Conservation (phyloP, 441 rosid species). For the Cnidoscolus chayamansa region DNA sequence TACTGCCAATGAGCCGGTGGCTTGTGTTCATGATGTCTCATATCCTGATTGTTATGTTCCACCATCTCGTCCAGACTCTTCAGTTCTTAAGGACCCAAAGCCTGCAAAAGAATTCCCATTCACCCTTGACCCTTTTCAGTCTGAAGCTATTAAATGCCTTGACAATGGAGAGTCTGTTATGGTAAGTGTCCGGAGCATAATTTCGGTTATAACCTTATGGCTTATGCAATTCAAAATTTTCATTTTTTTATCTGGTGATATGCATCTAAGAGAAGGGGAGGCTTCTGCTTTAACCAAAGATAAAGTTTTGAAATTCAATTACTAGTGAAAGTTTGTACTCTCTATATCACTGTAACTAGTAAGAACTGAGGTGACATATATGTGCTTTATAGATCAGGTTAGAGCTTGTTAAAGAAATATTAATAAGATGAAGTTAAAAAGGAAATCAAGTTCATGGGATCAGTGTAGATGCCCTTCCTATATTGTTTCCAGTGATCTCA, state of each 20-base stretch:
- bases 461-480: not conserved
- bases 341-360: not conserved
- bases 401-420: not conserved
- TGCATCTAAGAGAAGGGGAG: not conserved
- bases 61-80: conserved; percentile 24
- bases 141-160: conserved; percentile 91
- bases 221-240: not conserved
- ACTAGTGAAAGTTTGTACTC: not conserved
- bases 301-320: not conserved
- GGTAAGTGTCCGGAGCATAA: conserved; percentile 39
- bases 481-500: not conserved
- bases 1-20: conserved; percentile 37
- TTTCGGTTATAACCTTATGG: not conserved
- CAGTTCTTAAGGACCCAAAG: conserved; percentile 27
- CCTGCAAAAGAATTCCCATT: conserved; percentile 93
- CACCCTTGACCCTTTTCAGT: conserved; percentile 89
- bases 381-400: not conserved
- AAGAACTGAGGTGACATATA: not conserved
- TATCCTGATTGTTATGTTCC: conserved; percentile 68
- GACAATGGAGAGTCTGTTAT: conserved; percentile 81
- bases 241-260: not conserved
- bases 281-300: not conserved
- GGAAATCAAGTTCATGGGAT: not conserved
- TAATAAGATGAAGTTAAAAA: not conserved
- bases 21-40: conserved; percentile 83